A percentile compares a stretch with the other conserved stretches of the same genome.
phyloP scores from a whole-genome alignment of 2,329 filamentous ascomycete species.

The Penicillium sp. region DNA sequence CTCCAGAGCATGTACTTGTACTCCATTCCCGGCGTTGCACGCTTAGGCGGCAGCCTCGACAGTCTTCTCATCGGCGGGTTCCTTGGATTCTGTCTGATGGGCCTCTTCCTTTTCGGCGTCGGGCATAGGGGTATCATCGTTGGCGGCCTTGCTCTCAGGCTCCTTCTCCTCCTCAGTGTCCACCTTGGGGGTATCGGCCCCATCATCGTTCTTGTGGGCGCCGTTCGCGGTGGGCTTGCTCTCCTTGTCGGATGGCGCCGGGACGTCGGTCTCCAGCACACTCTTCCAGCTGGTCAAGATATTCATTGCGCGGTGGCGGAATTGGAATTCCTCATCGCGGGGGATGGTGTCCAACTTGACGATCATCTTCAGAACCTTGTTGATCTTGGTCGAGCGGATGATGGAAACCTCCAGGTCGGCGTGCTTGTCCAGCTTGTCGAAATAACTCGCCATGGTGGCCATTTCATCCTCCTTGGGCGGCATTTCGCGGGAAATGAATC shows the following conservation, averaged over 20 bases:
- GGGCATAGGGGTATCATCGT: conserved; percentile 49
- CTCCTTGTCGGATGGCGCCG: conserved; percentile 50
- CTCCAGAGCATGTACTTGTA: conserved; percentile 7
- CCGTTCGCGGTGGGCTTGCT: conserved; percentile 55
- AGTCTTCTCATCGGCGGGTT: conserved; percentile 35
- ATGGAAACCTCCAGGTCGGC: conserved; percentile 84
- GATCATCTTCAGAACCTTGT: conserved; percentile 96
- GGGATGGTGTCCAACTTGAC: conserved; percentile 86
- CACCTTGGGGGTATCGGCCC: conserved; percentile 39
- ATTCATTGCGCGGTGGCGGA: conserved; percentile 80
- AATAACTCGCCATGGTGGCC: conserved; percentile 52
- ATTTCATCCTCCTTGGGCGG: conserved; percentile 78
- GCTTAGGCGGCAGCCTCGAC: conserved; percentile 36
- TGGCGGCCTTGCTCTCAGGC: conserved; percentile 38
- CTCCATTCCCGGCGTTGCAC: neutral
- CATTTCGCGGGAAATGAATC: conserved; percentile 83
- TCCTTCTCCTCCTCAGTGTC: conserved; percentile 45
- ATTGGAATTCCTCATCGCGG: conserved; percentile 84
- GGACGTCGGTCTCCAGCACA: conserved; percentile 69
- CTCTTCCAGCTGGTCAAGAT: conserved; percentile 91
- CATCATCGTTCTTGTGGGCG: conserved; percentile 46
- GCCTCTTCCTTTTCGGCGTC: conserved; percentile 43
- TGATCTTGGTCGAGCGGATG: conserved; percentile 92
- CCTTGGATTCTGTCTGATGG: conserved; percentile 39
- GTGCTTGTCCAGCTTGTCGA: conserved; percentile 78